phyloP scores from a whole-genome alignment of 495 filamentous ascomycete genomes.

The Xeromyces bisporus region DNA sequence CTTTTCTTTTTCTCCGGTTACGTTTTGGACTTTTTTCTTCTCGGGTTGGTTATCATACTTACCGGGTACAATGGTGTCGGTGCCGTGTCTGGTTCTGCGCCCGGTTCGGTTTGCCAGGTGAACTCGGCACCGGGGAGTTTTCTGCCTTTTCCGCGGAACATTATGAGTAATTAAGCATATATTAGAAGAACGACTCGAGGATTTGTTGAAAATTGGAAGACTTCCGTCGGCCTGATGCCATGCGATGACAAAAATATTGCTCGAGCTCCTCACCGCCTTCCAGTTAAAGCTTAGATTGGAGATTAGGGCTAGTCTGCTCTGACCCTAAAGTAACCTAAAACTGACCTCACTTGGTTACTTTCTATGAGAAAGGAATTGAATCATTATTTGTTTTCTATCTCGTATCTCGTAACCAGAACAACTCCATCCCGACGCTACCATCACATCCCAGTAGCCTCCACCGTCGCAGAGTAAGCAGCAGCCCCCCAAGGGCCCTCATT shows the following conservation, averaged over 20 bases:
- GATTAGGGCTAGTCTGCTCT: too few relatives aligned
- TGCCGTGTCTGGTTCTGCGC: slow-evolving; percentile 23
- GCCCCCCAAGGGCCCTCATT: slow-evolving; percentile 29
- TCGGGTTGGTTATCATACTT: slow-evolving; percentile 3
- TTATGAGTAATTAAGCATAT: too few relatives aligned
- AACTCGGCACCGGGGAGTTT: slow-evolving; percentile 26
- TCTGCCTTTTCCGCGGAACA: too few relatives aligned
- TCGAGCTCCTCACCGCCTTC: slow-evolving; percentile 1
- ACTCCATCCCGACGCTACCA: too few relatives aligned
- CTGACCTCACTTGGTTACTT: too few relatives aligned
- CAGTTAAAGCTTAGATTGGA: not conserved
- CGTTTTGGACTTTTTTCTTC: slow-evolving; percentile 1
- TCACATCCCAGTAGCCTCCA: slow-evolving; percentile 25
- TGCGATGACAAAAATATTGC: not conserved
- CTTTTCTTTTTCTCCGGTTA: too few relatives aligned
- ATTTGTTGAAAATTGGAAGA: too few relatives aligned
- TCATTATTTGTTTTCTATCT: too few relatives aligned
- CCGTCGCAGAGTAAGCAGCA: slow-evolving; percentile 12
- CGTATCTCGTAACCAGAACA: too few relatives aligned
- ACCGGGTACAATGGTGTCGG: slow-evolving; percentile 29
- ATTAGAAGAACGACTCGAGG: too few relatives aligned
- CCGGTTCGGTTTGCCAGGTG: slow-evolving; percentile 23
- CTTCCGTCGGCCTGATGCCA: not conserved
- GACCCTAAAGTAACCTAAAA: too few relatives aligned
- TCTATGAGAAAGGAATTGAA: too few relatives aligned